Percentiles rank a stretch among this genome's conserved stretches.
phyloP scores from a whole-genome alignment of 2,329 filamentous ascomycete genomes.

The Bipolaris sorokiniana region DNA sequence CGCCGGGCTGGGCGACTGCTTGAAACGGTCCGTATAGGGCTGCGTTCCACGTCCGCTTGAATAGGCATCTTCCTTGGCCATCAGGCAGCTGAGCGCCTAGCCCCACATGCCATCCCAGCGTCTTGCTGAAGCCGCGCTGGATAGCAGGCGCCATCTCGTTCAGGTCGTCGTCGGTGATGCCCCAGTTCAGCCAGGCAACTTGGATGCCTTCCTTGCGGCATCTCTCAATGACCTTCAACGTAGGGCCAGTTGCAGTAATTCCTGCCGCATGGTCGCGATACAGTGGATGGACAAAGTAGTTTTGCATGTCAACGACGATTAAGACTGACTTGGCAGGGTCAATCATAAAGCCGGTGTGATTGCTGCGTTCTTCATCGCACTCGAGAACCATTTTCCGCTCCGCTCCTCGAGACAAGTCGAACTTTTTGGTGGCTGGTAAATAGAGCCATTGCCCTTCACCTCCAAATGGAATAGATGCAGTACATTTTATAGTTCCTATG shows the following conservation, averaged over 20 bases:
- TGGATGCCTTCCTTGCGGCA: conserved; percentile 51
- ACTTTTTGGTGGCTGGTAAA: conserved; percentile 49
- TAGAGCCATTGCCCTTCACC: conserved; percentile 52
- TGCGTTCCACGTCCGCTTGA: conserved; percentile 53
- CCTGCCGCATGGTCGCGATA: conserved; percentile 40
- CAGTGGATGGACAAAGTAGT: conserved; percentile 50
- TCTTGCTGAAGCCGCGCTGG: conserved; percentile 52
- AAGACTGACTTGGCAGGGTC: conserved; percentile 50
- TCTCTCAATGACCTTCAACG: conserved; percentile 48
- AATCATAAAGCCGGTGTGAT: conserved; percentile 51
- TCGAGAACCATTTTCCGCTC: conserved; percentile 48
- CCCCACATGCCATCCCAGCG: conserved; percentile 51
- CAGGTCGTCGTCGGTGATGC: conserved; percentile 48
- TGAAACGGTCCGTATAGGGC: conserved; percentile 52
- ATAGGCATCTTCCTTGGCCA: conserved; percentile 50
- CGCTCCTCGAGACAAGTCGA: conserved; percentile 51
- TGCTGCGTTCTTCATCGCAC: conserved; percentile 48
- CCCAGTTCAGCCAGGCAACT: conserved; percentile 53
- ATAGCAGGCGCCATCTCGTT: conserved; percentile 51
- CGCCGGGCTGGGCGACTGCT: conserved; percentile 44
- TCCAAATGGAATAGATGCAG: conserved; percentile 51
- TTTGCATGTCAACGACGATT: conserved; percentile 54
- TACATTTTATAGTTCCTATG: conserved; percentile 42
- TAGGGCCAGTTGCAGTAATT: conserved; percentile 44
- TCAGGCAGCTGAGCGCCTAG: conserved; percentile 48